phyloP scores from a whole-genome alignment of 306 rosid genomes.

The Lablab purpureus region DNA sequence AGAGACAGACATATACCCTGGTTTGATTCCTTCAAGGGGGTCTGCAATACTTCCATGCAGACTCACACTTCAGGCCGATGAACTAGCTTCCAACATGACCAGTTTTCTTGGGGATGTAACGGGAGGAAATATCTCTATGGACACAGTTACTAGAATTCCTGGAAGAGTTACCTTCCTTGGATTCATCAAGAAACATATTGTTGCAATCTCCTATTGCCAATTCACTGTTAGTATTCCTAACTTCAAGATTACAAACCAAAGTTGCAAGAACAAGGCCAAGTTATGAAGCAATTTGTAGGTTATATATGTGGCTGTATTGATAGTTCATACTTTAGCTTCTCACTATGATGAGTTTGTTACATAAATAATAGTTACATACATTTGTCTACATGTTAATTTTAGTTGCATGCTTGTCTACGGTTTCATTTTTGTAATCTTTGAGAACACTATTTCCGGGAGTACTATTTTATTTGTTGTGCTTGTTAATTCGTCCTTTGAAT shows the following conservation, averaged over 20 bases:
- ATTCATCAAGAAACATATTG: conserved; percentile 59
- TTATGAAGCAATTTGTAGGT: conserved; percentile 44
- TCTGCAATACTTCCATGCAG: conserved; percentile 47
- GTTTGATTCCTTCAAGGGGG: conserved; percentile 59
- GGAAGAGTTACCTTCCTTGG: conserved; percentile 67
- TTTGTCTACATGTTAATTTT: neutral
- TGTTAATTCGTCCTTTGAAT: conserved; percentile 18
- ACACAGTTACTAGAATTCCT: conserved; percentile 54
- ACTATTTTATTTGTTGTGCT: neutral
- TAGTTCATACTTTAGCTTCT: conserved; percentile 20
- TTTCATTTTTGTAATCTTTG: conserved; percentile 37
- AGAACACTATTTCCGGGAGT: conserved; percentile 1
- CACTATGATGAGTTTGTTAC: neutral
- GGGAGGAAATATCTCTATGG: conserved; percentile 55
- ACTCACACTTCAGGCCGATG: conserved; percentile 61
- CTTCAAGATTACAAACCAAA: conserved; percentile 59
- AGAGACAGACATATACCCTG: conserved; percentile 57
- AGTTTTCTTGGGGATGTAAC: conserved; percentile 51
- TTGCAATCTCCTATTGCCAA: conserved; percentile 60
- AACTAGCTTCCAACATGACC: conserved; percentile 43
- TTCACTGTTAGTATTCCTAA: conserved; percentile 47
- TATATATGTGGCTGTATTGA: neutral
- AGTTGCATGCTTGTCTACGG: conserved; percentile 27
- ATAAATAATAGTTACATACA: conserved; percentile 9
- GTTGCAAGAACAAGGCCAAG: conserved; percentile 62